A percentile compares a stretch with the other conserved stretches of the same genome.
phyloP scores from a whole-genome alignment of 768 basidiomycete species.

The Naganishia onofrii region DNA sequence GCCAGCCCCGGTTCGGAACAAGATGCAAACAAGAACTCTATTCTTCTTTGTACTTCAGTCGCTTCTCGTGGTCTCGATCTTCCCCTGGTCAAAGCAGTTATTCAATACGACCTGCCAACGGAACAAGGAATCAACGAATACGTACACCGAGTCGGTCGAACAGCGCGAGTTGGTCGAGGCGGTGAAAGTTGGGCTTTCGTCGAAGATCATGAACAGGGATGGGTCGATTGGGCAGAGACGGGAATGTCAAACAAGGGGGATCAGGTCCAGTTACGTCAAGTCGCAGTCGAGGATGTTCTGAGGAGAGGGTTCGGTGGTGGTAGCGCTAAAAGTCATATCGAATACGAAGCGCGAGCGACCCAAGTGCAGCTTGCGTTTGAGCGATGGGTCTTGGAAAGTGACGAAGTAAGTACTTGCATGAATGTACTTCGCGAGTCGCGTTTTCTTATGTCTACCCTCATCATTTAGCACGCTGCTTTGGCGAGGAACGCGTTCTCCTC shows the following conservation, averaged over 20 bases:
- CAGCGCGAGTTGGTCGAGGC: slow-evolving; percentile 90
- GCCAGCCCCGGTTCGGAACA: slow-evolving; percentile 52
- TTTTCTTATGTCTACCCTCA: not conserved
- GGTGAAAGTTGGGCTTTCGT: slow-evolving; percentile 96
- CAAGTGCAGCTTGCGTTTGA: slow-evolving; percentile 94
- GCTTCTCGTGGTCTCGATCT: slow-evolving; percentile 97
- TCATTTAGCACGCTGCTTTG: slow-evolving; percentile 64
- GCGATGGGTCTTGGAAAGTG: slow-evolving; percentile 76
- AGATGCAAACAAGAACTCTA: slow-evolving; percentile 57
- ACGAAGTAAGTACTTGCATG: slow-evolving; percentile 60
- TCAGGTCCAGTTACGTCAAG: slow-evolving; percentile 59
- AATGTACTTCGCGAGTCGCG: slow-evolving; percentile 22
- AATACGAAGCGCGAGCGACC: slow-evolving; percentile 85
- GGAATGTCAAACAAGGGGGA: slow-evolving; percentile 68
- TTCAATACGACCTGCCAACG: slow-evolving; percentile 96
- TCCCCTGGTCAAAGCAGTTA: slow-evolving; percentile 85
- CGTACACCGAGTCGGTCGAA: slow-evolving; percentile 92
- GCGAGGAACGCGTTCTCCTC: slow-evolving; percentile 86
- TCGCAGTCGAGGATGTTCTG: slow-evolving; percentile 69
- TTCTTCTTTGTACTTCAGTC: slow-evolving; percentile 92
- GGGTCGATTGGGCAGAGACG: slow-evolving; percentile 84
- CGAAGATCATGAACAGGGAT: slow-evolving; percentile 76
- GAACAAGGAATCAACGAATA: slow-evolving; percentile 96
- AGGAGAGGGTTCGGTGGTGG: slow-evolving; percentile 77
- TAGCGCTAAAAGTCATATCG: slow-evolving; percentile 49